Evolutionary conservation across 2,329 filamentous ascomycete species (phyloP).

Genomic region (Cladosporium oxysporum): DNA sequence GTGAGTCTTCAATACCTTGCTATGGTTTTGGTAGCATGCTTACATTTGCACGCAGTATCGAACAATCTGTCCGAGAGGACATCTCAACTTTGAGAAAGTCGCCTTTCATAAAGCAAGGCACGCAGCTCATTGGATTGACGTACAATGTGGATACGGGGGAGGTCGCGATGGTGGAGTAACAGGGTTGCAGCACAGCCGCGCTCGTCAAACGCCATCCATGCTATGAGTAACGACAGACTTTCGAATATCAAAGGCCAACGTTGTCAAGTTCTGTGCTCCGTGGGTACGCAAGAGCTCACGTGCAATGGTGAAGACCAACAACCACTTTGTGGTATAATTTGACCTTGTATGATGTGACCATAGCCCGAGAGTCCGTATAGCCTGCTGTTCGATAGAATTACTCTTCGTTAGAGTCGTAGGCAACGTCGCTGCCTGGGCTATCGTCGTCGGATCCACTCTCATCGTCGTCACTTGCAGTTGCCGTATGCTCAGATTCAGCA

Average conservation of each 20-base stretch:
- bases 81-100: constrained; percentile 27
- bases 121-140: constrained; percentile 15
- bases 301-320: background rate
- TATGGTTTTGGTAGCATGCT: too few species aligned
- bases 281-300: background rate
- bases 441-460: background rate
- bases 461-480: background rate
- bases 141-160: constrained; percentile 17
- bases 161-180: constrained; percentile 1
- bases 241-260: background rate
- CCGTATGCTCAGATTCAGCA: background rate
- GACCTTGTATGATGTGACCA: background rate
- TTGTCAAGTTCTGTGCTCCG: background rate
- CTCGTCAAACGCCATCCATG: background rate
- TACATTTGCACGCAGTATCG: background rate
- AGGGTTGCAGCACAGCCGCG: background rate
- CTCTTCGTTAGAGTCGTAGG: constrained; percentile 5
- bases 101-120: constrained; percentile 28
- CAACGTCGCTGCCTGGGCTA: background rate
- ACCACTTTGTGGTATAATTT: background rate
- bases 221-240: background rate
- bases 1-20: background rate
- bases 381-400: background rate
- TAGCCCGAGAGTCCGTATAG: background rate
- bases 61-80: constrained; percentile 27